phyloP scores from a whole-genome alignment of 306 rosid genomes.

The Rubus idaeus region DNA sequence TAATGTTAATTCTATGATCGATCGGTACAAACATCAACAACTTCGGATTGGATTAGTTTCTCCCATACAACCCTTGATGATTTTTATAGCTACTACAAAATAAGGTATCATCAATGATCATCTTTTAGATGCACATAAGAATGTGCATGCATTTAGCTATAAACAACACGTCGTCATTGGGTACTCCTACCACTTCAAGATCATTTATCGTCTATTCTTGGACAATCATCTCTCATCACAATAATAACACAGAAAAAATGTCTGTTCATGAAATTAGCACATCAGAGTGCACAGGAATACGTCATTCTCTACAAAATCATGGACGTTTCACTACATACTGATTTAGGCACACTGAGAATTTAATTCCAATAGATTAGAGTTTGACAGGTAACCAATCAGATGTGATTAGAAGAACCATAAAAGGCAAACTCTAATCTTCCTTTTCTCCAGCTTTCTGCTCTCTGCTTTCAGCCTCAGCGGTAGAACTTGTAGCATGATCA shows the following conservation, averaged over 20 bases:
- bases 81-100: too few species aligned
- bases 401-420: conserved; percentile 8
- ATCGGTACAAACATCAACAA: too few species aligned
- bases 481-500: conserved; percentile 47
- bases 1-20: too few species aligned
- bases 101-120: too few species aligned
- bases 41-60: too few species aligned
- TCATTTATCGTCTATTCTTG: too few species aligned
- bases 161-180: too few species aligned
- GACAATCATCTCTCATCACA: neutral
- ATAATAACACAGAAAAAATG: neutral
- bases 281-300: neutral
- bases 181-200: too few species aligned
- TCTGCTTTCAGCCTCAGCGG: conserved; percentile 43
- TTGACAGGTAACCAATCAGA: neutral
- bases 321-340: neutral
- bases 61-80: too few species aligned
- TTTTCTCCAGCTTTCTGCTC: conserved; percentile 68
- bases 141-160: too few species aligned
- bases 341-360: neutral
- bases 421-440: conserved; percentile 55
- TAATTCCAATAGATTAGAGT: neutral
- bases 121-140: too few species aligned
- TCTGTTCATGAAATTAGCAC: neutral
- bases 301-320: conserved; percentile 1